phyloP scores from a whole-genome alignment of 139 green algal species.

The Chlorella sp. region DNA sequence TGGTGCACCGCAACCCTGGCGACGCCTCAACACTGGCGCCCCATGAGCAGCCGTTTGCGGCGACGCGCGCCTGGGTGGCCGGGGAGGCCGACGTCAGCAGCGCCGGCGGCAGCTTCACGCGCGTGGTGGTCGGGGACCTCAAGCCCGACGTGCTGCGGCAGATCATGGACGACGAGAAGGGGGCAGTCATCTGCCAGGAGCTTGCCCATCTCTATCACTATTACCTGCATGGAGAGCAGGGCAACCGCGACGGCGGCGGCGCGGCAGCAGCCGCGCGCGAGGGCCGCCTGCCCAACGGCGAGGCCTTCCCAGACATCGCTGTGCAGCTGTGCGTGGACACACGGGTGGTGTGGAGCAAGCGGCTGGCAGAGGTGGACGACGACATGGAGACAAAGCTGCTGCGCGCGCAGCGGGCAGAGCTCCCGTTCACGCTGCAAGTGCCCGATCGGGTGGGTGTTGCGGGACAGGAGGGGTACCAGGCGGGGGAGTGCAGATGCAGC shows the following conservation, averaged over 20 bases:
- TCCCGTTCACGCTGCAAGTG: slow-evolving; percentile 73
- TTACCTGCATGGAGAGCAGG: slow-evolving; percentile 76
- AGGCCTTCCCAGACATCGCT: slow-evolving; percentile 59
- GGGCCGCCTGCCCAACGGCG: slow-evolving; percentile 55
- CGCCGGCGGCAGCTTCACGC: slow-evolving; percentile 54
- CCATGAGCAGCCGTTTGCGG: slow-evolving; percentile 46
- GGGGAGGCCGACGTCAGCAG: neutral
- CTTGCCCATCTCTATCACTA: slow-evolving; percentile 88
- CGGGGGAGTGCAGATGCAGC: too few relatives aligned
- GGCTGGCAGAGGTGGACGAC: slow-evolving; percentile 60
- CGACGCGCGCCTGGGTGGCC: slow-evolving; percentile 30
- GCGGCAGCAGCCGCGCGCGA: neutral
- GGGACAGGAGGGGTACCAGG: too few relatives aligned
- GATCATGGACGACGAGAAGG: slow-evolving; percentile 43
- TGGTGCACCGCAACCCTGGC: slow-evolving; percentile 68
- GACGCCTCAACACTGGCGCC: slow-evolving; percentile 47
- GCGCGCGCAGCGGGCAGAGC: slow-evolving; percentile 35
- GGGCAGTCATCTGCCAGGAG: slow-evolving; percentile 40
- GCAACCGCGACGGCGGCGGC: slow-evolving; percentile 39
- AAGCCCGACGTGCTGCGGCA: slow-evolving; percentile 64
- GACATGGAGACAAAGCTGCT: slow-evolving; percentile 79
- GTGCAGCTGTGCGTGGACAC: slow-evolving; percentile 9
- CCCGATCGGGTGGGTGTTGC: slow-evolving; percentile 44
- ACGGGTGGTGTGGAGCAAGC: slow-evolving; percentile 2
- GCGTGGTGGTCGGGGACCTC: slow-evolving; percentile 66